A percentile compares a stretch with the other conserved stretches of the same genome.
Conservation (phyloP, 441 rosid species). For the Hura crepitans region DNA sequence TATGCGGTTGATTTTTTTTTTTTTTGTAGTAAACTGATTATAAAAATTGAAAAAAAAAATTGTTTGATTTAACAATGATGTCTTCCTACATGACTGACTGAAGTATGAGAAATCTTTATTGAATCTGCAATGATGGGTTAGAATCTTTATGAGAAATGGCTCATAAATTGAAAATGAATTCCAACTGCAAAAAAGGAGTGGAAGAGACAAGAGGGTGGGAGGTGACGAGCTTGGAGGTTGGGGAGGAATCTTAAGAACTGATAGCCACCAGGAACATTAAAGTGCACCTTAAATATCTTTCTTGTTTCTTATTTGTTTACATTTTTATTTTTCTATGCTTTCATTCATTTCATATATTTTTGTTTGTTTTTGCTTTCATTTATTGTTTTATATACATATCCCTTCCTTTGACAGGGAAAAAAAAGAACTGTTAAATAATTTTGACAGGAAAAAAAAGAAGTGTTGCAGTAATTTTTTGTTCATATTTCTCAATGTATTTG, state of each 20-base stretch:
- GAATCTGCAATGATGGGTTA: neutral
- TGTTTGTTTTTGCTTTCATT: too few species aligned
- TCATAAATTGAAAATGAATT: neutral
- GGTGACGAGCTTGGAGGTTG: neutral
- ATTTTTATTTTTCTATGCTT: neutral
- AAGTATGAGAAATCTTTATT: constrained; percentile 7
- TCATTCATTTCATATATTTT: neutral
- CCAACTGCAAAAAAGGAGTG: neutral
- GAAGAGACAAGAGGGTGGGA: neutral
- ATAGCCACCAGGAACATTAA: neutral
- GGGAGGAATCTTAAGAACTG: neutral
- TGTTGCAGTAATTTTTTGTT: neutral
- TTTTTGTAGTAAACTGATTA: neutral
- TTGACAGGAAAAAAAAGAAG: too few species aligned
- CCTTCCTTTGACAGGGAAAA: neutral
- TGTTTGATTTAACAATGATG: constrained; percentile 4
- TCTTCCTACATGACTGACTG: constrained; percentile 1
- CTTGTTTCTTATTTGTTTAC: neutral
- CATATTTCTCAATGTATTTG: neutral
- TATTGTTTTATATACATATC: neutral
- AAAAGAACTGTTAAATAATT: neutral
- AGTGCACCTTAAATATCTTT: neutral
- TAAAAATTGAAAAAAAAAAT: neutral
- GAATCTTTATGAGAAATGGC: neutral
- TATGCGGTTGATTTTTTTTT: neutral